These are phyloP conservation scores for Fragilaria radians DNA, from an alignment of 108 stramenopile species.

Conservation along the genomic window DNA sequence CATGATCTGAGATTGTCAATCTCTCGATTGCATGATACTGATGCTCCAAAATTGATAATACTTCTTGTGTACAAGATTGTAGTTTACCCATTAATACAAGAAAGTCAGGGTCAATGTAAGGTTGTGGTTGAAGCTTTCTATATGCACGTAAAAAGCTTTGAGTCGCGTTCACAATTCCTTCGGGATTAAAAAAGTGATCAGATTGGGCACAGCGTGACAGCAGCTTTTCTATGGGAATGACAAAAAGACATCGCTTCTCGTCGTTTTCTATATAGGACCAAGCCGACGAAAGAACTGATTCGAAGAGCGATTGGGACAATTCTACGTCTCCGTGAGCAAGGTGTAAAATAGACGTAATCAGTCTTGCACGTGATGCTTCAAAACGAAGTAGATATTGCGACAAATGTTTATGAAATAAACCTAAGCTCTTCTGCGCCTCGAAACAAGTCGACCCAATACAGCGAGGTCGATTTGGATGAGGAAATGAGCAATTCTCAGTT, in stretches of 20 bases:
- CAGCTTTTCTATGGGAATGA: constrained; percentile 45
- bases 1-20: neutral
- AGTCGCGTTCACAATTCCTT: constrained; percentile 26
- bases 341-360: neutral
- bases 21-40: constrained; percentile 18
- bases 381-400: neutral
- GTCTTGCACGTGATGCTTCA: neutral
- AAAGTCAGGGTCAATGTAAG: constrained; percentile 44
- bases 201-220: constrained; percentile 66
- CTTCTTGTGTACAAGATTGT: constrained; percentile 69
- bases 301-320: constrained; percentile 45
- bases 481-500: constrained; percentile 1
- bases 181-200: constrained; percentile 31
- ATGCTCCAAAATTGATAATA: constrained; percentile 49
- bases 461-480: neutral
- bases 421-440: neutral
- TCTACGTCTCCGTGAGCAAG: constrained; percentile 46
- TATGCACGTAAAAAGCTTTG: constrained; percentile 47
- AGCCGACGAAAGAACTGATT: constrained; percentile 34
- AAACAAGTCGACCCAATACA: neutral
- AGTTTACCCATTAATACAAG: constrained; percentile 45
- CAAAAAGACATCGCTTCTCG: constrained; percentile 30
- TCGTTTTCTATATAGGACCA: constrained; percentile 48
- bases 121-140: constrained; percentile 41
- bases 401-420: neutral